Conservation (phyloP, 225 moss, liverwort and hornwort species). For the Lunularia cruciata region DNA sequence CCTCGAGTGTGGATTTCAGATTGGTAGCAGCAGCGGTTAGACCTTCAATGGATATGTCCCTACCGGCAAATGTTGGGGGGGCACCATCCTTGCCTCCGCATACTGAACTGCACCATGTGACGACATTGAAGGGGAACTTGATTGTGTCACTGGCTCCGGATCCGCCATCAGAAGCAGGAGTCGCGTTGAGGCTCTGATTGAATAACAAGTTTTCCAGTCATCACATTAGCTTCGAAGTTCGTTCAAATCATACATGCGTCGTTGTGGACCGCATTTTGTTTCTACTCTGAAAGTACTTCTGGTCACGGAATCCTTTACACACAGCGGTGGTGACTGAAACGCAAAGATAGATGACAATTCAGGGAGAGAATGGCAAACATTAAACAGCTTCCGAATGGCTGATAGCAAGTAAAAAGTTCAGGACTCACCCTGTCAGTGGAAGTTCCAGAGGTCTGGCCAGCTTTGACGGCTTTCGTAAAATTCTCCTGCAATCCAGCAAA, state of each 20-base stretch:
- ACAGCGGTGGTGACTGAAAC: too few relatives aligned
- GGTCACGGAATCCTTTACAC: too few relatives aligned
- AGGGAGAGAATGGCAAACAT: too few relatives aligned
- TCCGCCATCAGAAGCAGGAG: not conserved
- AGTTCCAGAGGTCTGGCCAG: conserved; percentile 6
- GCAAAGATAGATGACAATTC: too few relatives aligned
- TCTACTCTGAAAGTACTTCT: too few relatives aligned
- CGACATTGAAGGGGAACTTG: conserved; percentile 24
- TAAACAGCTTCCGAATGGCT: not conserved
- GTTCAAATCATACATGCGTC: too few relatives aligned
- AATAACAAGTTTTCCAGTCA: not conserved
- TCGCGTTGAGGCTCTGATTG: not conserved
- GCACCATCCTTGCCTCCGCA: conserved; percentile 24
- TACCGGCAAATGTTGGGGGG: not conserved
- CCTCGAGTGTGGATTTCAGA: not conserved
- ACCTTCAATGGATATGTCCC: conserved; percentile 4
- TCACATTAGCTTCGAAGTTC: not conserved
- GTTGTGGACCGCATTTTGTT: too few relatives aligned
- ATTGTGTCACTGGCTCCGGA: not conserved
- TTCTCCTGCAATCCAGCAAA: conserved; percentile 12
- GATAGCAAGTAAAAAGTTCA: not conserved
- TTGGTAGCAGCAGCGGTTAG: not conserved
- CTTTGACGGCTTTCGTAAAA: conserved; percentile 11
- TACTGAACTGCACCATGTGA: conserved; percentile 24
- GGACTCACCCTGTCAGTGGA: conserved; percentile 16